Evolutionary conservation across 2,329 filamentous ascomycete genomes (phyloP).

Genomic region (Colletotrichum coccodes): DNA sequence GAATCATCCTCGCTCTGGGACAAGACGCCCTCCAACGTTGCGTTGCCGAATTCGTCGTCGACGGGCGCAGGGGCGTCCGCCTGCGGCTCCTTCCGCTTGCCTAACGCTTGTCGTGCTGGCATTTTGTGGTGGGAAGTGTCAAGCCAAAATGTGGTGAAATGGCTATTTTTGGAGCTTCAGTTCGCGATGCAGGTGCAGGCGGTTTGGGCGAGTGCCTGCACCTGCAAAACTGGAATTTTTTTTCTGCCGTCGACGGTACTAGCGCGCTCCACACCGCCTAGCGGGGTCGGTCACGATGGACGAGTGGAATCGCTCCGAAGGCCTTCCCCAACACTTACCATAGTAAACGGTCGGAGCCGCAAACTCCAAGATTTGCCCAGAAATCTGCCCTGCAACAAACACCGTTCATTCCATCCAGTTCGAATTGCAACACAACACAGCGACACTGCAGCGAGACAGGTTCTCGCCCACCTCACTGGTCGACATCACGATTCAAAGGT

Average conservation of each 20-base stretch:
- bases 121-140: constrained; percentile 41
- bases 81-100: constrained; percentile 74
- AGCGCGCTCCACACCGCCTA: constrained; percentile 28
- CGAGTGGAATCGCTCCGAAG: constrained; percentile 7
- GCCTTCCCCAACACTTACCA: too few relatives aligned
- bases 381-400: constrained; percentile 8
- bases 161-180: constrained; percentile 33
- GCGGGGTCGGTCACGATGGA: constrained; percentile 25
- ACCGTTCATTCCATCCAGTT: not conserved
- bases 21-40: constrained; percentile 65
- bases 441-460: not conserved
- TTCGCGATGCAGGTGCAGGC: constrained; percentile 30
- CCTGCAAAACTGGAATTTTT: constrained; percentile 34
- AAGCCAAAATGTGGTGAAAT: constrained; percentile 14
- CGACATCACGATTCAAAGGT: not conserved
- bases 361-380: not conserved
- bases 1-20: constrained; percentile 68
- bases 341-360: not conserved
- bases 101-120: constrained; percentile 52
- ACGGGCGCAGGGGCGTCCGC: constrained; percentile 64
- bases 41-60: constrained; percentile 69
- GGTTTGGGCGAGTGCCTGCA: constrained; percentile 13
- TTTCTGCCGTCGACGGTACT: constrained; percentile 32
- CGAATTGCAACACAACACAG: not conserved
- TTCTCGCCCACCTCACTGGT: not conserved